A percentile compares a stretch with the other conserved stretches of the same genome.
Conservation (phyloP, 352 stramenopile genomes). For the Globisporangium abappressorium region DNA sequence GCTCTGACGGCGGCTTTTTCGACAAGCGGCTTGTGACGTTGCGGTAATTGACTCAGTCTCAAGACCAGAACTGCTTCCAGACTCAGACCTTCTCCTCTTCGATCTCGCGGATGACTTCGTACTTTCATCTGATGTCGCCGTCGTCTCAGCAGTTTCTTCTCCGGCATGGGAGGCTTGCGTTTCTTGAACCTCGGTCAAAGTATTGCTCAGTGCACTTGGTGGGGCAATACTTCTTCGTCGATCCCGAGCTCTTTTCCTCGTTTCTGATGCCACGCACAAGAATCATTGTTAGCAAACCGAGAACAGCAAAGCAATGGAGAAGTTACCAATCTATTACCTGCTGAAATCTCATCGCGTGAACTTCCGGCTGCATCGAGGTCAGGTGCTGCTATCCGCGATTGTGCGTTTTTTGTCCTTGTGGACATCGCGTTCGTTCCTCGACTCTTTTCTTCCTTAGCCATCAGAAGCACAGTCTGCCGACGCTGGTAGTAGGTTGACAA, state of each 20-base stretch:
- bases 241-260: slow-evolving; percentile 27
- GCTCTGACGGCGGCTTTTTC: slow-evolving; percentile 39
- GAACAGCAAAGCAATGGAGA: not conserved
- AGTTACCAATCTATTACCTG: not conserved
- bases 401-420: not conserved
- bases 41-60: not conserved
- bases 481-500: slow-evolving; percentile 13
- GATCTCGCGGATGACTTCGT: not conserved
- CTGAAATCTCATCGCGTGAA: not conserved
- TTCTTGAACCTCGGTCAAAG: not conserved
- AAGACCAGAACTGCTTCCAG: not conserved
- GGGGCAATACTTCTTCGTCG: slow-evolving; percentile 29
- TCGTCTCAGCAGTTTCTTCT: not conserved
- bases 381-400: not conserved
- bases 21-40: not conserved
- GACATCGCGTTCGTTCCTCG: not conserved
- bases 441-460: not conserved
- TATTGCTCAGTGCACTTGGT: slow-evolving; percentile 11
- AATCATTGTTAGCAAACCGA: not conserved
- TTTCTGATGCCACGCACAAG: not conserved
- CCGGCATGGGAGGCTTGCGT: not conserved
- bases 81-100: slow-evolving; percentile 13
- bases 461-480: not conserved
- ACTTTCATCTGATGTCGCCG: not conserved
- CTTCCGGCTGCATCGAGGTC: not conserved